Conservation (phyloP, 257 asterid species). For the Pogostemon cablin region DNA sequence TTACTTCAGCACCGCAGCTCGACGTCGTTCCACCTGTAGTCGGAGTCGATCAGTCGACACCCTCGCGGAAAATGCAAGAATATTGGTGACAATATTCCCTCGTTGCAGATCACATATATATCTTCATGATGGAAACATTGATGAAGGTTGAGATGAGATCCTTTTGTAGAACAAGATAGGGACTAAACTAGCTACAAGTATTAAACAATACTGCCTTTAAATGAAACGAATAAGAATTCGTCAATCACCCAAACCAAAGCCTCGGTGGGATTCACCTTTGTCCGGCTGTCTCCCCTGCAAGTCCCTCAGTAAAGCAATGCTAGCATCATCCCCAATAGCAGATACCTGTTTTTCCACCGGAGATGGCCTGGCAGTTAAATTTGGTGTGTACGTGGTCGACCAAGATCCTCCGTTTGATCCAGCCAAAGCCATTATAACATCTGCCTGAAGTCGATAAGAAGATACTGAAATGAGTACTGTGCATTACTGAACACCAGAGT, state of each 20-base stretch:
- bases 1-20: too few species aligned
- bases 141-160: too few species aligned
- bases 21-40: too few species aligned
- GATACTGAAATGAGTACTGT: background rate
- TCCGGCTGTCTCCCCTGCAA: constrained; percentile 47
- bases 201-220: background rate
- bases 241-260: constrained; percentile 51
- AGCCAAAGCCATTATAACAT: constrained; percentile 84
- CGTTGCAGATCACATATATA: too few species aligned
- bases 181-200: background rate
- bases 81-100: too few species aligned
- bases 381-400: constrained; percentile 69
- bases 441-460: constrained; percentile 61
- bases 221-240: constrained; percentile 1
- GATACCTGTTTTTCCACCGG: constrained; percentile 48
- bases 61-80: too few species aligned
- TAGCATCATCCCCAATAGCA: constrained; percentile 38
- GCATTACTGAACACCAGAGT: background rate
- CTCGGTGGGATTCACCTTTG: constrained; percentile 42
- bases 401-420: constrained; percentile 92
- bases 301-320: constrained; percentile 47
- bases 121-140: too few species aligned
- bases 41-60: too few species aligned
- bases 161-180: too few species aligned
- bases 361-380: constrained; percentile 43